A percentile compares a stretch with the other conserved stretches of the same genome.
Evolutionary conservation across 1,139 yeast species (phyloP).

Genomic region (Zygosaccharomyces pseudobailii): DNA sequence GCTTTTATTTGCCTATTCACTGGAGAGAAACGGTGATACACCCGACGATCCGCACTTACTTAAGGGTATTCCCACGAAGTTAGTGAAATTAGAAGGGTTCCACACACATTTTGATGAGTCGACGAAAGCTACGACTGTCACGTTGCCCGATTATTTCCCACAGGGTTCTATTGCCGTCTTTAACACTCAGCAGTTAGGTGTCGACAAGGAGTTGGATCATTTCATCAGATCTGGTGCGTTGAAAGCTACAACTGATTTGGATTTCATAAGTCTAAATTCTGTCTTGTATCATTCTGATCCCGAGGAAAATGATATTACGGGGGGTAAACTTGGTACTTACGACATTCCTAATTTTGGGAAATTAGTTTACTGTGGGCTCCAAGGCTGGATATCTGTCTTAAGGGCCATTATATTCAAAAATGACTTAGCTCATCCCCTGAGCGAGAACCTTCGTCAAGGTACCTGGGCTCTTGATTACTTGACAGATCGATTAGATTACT

Average conservation of each 20-base stretch:
- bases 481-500: constrained; percentile 57
- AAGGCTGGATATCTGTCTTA: constrained; percentile 83
- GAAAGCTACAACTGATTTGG: constrained; percentile 59
- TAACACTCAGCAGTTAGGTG: constrained; percentile 55
- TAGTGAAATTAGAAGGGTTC: constrained; percentile 52
- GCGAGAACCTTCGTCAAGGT: constrained; percentile 77
- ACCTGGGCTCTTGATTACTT: constrained; percentile 86
- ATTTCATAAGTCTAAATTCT: constrained; percentile 67
- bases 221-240: constrained; percentile 69
- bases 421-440: constrained; percentile 76
- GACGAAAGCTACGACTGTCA: constrained; percentile 46
- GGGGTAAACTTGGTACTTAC: constrained; percentile 69
- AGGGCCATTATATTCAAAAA: constrained; percentile 60
- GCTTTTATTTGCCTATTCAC: constrained; percentile 54
- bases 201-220: constrained; percentile 58
- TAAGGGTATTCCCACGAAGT: constrained; percentile 61
- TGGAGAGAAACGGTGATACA: constrained; percentile 52
- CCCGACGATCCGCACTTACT: constrained; percentile 38
- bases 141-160: constrained; percentile 58
- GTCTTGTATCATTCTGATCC: constrained; percentile 73
- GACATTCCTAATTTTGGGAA: constrained; percentile 67
- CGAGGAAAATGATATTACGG: constrained; percentile 81
- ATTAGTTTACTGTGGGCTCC: constrained; percentile 82
- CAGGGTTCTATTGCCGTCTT: constrained; percentile 89
- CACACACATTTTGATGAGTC: constrained; percentile 40